Percentiles rank a stretch among this genome's conserved stretches.
Conservation (phyloP, 2,329 filamentous ascomycete genomes). For the Cercospora nicotianae region DNA sequence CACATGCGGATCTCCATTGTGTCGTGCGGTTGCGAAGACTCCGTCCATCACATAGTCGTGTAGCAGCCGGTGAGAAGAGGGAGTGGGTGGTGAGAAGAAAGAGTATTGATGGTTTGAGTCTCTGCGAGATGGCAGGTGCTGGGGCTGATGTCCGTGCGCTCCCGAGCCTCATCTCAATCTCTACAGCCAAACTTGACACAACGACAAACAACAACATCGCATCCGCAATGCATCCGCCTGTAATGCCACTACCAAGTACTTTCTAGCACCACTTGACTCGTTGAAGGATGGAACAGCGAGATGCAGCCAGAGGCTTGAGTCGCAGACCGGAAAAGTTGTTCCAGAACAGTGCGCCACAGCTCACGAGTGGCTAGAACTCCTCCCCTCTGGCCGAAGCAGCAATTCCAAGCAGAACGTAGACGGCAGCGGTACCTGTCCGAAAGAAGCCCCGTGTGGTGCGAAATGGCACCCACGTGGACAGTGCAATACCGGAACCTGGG, state of each 20-base stretch:
- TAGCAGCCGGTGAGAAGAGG: neutral
- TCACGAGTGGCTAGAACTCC: neutral
- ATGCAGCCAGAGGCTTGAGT: neutral
- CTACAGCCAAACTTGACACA: neutral
- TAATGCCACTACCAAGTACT: neutral
- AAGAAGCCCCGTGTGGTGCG: neutral
- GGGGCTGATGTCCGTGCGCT: neutral
- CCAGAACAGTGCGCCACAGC: neutral
- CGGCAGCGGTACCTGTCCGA: neutral
- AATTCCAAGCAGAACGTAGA: neutral
- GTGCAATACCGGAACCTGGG: neutral
- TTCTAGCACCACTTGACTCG: neutral
- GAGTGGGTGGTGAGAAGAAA: neutral
- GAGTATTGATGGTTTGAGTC: too few relatives aligned
- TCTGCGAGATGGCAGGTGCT: neutral
- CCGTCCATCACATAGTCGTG: neutral
- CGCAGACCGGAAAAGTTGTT: constrained; percentile 1
- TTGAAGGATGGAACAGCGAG: neutral
- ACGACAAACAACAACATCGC: neutral
- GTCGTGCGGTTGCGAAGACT: neutral
- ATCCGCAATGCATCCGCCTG: neutral
- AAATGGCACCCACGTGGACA: constrained; percentile 1
- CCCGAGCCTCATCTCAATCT: neutral
- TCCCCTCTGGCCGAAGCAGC: constrained; percentile 3
- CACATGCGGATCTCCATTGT: neutral